A percentile compares a stretch with the other conserved stretches of the same genome.
Evolutionary conservation across 1,284 basidiomycete species (phyloP).

Genomic region (Hymenochaete sp.): DNA sequence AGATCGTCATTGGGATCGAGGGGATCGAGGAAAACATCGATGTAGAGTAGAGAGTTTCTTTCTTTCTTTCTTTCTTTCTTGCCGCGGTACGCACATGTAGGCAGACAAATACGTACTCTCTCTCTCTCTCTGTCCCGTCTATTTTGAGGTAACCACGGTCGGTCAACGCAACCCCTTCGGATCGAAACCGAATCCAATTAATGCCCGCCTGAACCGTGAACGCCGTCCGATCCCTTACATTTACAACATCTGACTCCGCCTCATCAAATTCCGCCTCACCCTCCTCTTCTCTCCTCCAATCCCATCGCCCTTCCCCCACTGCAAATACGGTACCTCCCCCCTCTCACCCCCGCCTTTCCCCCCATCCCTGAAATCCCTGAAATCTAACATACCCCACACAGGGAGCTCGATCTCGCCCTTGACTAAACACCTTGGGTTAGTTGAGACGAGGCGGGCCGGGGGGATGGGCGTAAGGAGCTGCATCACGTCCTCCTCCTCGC

Average conservation of each 20-base stretch:
- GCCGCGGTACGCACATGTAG: too few relatives aligned
- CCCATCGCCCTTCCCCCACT: conserved; percentile 62
- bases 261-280: conserved; percentile 84
- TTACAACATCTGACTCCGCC: conserved; percentile 62
- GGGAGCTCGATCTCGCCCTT: conserved; percentile 87
- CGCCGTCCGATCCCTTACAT: too few relatives aligned
- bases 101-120: too few relatives aligned
- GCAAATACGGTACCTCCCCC: conserved; percentile 70
- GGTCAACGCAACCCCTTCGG: too few relatives aligned
- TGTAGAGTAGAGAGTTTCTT: too few relatives aligned
- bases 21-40: too few relatives aligned
- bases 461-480: conserved; percentile 76
- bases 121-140: too few relatives aligned
- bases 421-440: conserved; percentile 44
- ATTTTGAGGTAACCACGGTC: too few relatives aligned
- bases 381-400: conserved; percentile 81
- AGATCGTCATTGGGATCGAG: too few relatives aligned
- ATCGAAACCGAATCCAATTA: too few relatives aligned
- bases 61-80: too few relatives aligned
- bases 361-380: conserved; percentile 30
- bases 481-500: conserved; percentile 24
- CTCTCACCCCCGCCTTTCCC: conserved; percentile 48
- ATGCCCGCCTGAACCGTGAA: too few relatives aligned
- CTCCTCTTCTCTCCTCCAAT: conserved; percentile 63
- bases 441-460: conserved; percentile 30